Percentiles rank a stretch among this genome's conserved stretches.
Evolutionary conservation across 331 rosid species (phyloP).

Genomic region (Malus hybrid): DNA sequence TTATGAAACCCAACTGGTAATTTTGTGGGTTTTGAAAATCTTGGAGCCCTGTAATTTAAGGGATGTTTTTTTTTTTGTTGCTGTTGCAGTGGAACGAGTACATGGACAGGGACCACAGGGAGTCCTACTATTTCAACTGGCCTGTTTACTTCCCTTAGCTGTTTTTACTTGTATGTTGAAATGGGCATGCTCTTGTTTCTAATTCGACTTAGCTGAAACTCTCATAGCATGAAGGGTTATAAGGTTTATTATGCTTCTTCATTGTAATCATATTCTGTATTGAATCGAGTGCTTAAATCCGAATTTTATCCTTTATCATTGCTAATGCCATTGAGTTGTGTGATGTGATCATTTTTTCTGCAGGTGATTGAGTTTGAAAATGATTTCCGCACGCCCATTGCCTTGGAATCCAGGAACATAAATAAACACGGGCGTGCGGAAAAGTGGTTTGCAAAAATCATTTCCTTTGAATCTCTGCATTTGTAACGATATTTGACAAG

Average conservation of each 20-base stretch:
- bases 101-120: slow-evolving; percentile 60
- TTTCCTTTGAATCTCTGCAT: too few relatives aligned
- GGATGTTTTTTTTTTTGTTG: neutral
- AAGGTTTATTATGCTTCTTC: neutral
- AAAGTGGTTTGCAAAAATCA: too few relatives aligned
- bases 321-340: neutral
- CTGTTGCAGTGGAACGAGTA: slow-evolving; percentile 79
- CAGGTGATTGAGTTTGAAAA: too few relatives aligned
- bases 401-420: too few relatives aligned
- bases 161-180: neutral
- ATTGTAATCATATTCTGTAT: neutral
- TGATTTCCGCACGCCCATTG: too few relatives aligned
- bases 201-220: neutral
- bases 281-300: neutral
- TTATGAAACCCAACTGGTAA: neutral
- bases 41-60: neutral
- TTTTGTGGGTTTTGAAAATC: neutral
- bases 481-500: too few relatives aligned
- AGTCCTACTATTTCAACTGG: slow-evolving; percentile 68
- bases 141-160: slow-evolving; percentile 70
- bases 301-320: neutral
- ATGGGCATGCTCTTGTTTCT: neutral
- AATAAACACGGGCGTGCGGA: too few relatives aligned
- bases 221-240: neutral
- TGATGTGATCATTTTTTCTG: neutral